Evolutionary conservation across 169 alveolate genomes (phyloP), one percentile per base, ranked within the genome.

Genomic region (Eimeria falciformis): DNA sequence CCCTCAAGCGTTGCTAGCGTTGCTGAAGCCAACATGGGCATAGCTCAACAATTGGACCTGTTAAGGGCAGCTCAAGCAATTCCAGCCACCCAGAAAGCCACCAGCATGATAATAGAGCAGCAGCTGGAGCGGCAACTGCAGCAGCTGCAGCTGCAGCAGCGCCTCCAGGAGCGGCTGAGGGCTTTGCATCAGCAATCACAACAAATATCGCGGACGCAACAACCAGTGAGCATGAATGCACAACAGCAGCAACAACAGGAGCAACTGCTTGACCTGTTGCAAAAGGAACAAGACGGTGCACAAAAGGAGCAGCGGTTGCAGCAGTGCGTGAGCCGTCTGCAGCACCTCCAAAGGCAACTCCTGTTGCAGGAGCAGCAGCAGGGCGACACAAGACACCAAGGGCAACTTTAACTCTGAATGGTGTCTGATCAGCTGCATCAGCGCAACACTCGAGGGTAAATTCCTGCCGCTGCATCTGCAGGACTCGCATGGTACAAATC

Each of bases 41-140:
- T 50, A 14, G 62, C 62, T 50, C 62, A 50, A 14, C 62, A 50
- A 14, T 50, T 50, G 62, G 62, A 7, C 7, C 14, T 50, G 7
- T 50, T 14, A 14, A 7, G 14, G 14, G 62, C 62, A 14, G 62
- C 14, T 14, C 62, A 50, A 14, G 62, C 62, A 14, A 7, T 11
- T 50, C 62, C 14, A 50, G 62, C 62, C n/a, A 7, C 62, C 14
- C 62, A 50, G 14, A 7, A 14, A 7, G 62, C 62, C 7, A 50
- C 62, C 62, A 50, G 14, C 14, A 50, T 14, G 62, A 17, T 53
- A 81, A 55, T 81, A 50, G 89, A 81, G 46, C 89, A 83, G 27
- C 65, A 65, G 21, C 78, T 56, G 47, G 82, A 83, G 91, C 65
- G 91, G 23, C 91, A 83, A 81, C 68, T 62, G 11, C 91, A 83